Base-by-base conservation (phyloP, 2,329 filamentous ascomycete species). In the Aspergillus chevalieri region DNA sequence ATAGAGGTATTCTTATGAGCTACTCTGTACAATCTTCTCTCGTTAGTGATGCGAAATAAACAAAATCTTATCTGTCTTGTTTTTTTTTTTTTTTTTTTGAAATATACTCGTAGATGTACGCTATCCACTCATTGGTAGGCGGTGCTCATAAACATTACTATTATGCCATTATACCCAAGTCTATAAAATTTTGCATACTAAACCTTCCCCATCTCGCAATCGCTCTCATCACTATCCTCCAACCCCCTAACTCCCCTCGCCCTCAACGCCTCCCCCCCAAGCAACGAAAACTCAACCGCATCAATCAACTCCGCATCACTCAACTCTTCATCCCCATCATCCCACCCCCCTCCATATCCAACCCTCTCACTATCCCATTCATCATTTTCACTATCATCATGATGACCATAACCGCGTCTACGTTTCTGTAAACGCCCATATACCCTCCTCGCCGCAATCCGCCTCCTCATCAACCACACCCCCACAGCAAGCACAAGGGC, bases 211-310 rank as follows among this genome's bases (percentile, higher is more conserved):
- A 17, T 19, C 24, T 17, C 14, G 15, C 39, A 19, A 17, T 38
- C 41, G 19, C 10, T 19, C 7, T 17, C 22, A 9, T 14, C 42
- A 43, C 42, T 43, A 28, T 19, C 41, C 12, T 22, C 42, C n/a
- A 43, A n/a, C 12, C 42, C 42, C 21, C 42, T 15, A 28, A 26
- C n/a, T 6, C 22, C 24, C 10, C 42, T 28, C 7, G n/a, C 21
- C 42, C 22, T 48, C 26, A 22, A 26, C 28, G 41, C 19, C 39
- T 44, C 42, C n/a, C 7, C 34, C 24, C 48, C 43, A 30, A 58
- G 43, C 10, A 58, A 39, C 28, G 54, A 48, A 10, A 55, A 54
- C 34, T 53, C 50, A 46, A 50, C 49, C 15, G 44, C 49, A 12
- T 47, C 51, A 14, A 43, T 28, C 42, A 43, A 43, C 21, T 43